Evolutionary conservation across 805 yeast genomes (phyloP).

Genomic region (Danielozyma ontarioensis): DNA sequence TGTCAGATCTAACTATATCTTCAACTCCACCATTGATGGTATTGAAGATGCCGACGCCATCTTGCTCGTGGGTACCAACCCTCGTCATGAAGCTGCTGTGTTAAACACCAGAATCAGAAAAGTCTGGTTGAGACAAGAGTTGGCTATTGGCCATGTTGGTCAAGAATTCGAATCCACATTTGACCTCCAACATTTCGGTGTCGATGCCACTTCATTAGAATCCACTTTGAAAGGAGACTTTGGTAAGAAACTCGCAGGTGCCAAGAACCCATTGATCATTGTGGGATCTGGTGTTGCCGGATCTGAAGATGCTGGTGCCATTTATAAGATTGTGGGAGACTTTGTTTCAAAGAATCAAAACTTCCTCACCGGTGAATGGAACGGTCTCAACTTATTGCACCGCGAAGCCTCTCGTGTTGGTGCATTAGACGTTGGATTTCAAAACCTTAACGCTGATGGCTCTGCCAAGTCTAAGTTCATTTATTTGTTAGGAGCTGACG

Average conservation of each 20-base stretch:
- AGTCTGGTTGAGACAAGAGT: constrained; percentile 64
- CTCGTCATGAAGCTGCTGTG: constrained; percentile 87
- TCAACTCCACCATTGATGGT: constrained; percentile 75
- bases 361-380: constrained; percentile 71
- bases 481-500: constrained; percentile 82
- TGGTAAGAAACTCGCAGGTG: constrained; percentile 62
- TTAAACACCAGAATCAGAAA: constrained; percentile 79
- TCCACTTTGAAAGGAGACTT: constrained; percentile 60
- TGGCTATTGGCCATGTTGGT: constrained; percentile 71
- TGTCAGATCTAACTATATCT: constrained; percentile 70
- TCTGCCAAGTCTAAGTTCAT: constrained; percentile 64
- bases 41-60: constrained; percentile 81
- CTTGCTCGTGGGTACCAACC: constrained; percentile 78
- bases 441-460: constrained; percentile 42
- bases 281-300: constrained; percentile 78
- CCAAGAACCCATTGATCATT: constrained; percentile 71
- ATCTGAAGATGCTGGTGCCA: constrained; percentile 56
- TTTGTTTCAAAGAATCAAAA: constrained; percentile 52
- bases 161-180: constrained; percentile 75
- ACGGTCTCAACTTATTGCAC: constrained; percentile 73
- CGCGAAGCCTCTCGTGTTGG: constrained; percentile 87
- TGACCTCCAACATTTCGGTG: constrained; percentile 58
- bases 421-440: constrained; percentile 81
- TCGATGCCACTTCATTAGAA: constrained; percentile 49
- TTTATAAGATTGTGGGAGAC: constrained; percentile 54